Percentiles rank a stretch among this genome's conserved stretches.
Evolutionary conservation across 2,329 filamentous ascomycete species (phyloP).

Genomic region (Botryotinia globosa): DNA sequence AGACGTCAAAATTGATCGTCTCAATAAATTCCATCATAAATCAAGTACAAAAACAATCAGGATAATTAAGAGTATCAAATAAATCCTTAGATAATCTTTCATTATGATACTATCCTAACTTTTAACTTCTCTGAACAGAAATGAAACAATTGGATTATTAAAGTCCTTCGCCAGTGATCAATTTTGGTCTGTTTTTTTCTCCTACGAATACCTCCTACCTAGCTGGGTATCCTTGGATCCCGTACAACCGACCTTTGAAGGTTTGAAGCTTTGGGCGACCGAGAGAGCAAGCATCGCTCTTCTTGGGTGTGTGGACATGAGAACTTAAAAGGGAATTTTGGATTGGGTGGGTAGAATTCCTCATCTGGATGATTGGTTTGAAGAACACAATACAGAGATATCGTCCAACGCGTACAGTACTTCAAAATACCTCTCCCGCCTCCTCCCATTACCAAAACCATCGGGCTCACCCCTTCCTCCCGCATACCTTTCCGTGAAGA

Average conservation of each 20-base stretch:
- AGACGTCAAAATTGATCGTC: too few species aligned
- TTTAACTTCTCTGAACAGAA: too few species aligned
- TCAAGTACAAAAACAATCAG: neutral
- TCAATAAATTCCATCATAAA: neutral
- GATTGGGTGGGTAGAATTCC: neutral
- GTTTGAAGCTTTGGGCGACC: neutral
- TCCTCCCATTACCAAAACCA: neutral
- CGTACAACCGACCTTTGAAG: neutral
- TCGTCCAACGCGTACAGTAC: neutral
- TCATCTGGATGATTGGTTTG: neutral
- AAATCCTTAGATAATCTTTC: too few species aligned
- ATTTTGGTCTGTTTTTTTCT: too few species aligned
- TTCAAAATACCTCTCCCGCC: neutral
- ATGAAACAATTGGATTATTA: too few species aligned
- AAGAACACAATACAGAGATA: neutral
- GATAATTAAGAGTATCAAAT: neutral
- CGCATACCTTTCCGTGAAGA: conserved; percentile 2
- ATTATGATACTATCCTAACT: too few species aligned
- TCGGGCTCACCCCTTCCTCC: neutral
- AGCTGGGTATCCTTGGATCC: neutral
- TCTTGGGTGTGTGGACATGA: neutral
- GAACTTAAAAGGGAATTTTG: too few species aligned
- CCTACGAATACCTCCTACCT: neutral
- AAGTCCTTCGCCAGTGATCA: too few species aligned
- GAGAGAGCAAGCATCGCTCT: neutral